A percentile compares a stretch with the other conserved stretches of the same genome.
Conservation (phyloP, 306 rosid species). For the Comarum palustre region DNA sequence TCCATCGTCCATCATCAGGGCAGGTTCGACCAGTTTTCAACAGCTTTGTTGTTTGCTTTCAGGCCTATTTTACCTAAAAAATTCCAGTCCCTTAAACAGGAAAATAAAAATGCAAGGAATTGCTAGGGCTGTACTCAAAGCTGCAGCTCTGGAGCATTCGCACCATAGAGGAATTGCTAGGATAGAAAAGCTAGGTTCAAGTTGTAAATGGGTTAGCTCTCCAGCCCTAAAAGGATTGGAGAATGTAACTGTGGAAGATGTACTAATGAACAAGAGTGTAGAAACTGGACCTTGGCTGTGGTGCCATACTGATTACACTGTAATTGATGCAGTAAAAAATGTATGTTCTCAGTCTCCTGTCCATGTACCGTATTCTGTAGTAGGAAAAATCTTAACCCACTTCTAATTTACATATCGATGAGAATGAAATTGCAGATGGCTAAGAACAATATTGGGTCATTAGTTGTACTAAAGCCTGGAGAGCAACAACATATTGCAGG, state of each 20-base stretch:
- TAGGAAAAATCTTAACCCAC: neutral
- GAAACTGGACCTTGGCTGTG: conserved; percentile 70
- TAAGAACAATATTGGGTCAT: conserved; percentile 61
- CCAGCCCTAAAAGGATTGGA: conserved; percentile 61
- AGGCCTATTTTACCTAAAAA: conserved; percentile 2
- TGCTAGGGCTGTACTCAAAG: conserved; percentile 33
- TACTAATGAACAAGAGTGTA: conserved; percentile 54
- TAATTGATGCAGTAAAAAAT: conserved; percentile 56
- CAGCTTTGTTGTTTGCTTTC: conserved; percentile 7
- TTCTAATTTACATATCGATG: neutral
- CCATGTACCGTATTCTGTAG: neutral
- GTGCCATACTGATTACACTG: conserved; percentile 58
- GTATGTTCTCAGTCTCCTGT: conserved; percentile 29
- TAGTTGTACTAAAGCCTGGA: conserved; percentile 76
- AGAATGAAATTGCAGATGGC: conserved; percentile 62
- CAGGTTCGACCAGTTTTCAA: conserved; percentile 15
- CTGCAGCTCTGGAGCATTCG: conserved; percentile 40
- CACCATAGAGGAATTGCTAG: conserved; percentile 37
- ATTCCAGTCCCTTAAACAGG: conserved; percentile 21
- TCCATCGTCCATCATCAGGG: neutral
- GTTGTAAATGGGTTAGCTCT: conserved; percentile 38
- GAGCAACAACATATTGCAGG: conserved; percentile 57
- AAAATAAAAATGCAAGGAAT: conserved; percentile 55
- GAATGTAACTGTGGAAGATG: conserved; percentile 76
- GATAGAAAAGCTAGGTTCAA: conserved; percentile 28